Conservation (phyloP, 371 early-diverging fungal species). For the Rhizopus microsporus region DNA sequence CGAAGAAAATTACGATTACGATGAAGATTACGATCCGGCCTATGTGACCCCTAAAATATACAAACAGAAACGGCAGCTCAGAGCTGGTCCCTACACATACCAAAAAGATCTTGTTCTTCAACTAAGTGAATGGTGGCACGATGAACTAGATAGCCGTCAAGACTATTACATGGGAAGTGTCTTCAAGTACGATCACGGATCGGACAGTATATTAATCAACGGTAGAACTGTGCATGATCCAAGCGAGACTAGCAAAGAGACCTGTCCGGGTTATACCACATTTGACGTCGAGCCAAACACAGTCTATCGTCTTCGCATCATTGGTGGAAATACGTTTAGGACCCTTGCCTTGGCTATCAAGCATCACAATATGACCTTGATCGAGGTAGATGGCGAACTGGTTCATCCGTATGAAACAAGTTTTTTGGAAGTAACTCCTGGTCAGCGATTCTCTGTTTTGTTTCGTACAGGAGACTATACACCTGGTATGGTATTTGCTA, state of each 20-base stretch:
- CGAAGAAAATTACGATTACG: not conserved
- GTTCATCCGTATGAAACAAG: slow-evolving; percentile 21
- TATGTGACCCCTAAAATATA: not conserved
- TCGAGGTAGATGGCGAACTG: slow-evolving; percentile 47
- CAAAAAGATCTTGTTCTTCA: slow-evolving; percentile 46
- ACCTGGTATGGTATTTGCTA: slow-evolving; percentile 24
- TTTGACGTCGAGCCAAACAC: slow-evolving; percentile 40
- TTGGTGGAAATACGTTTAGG: slow-evolving; percentile 37
- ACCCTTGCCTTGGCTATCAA: slow-evolving; percentile 40
- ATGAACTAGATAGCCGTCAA: slow-evolving; percentile 16
- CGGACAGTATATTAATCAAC: slow-evolving; percentile 47
- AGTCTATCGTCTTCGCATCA: slow-evolving; percentile 41
- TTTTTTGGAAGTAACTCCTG: slow-evolving; percentile 30
- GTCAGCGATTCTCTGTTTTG: slow-evolving; percentile 34
- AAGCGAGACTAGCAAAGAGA: not conserved
- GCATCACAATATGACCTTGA: slow-evolving; percentile 45
- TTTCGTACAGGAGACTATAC: slow-evolving; percentile 18
- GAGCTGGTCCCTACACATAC: slow-evolving; percentile 41
- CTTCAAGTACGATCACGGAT: slow-evolving; percentile 30
- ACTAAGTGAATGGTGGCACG: slow-evolving; percentile 52
- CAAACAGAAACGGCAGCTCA: slow-evolving; percentile 2
- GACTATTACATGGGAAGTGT: slow-evolving; percentile 24
- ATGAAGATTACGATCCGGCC: not conserved
- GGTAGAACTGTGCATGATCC: slow-evolving; percentile 35
- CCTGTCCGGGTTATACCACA: slow-evolving; percentile 33